A percentile compares a stretch with the other conserved stretches of the same genome.
Evolutionary conservation across 768 basidiomycete species (phyloP).

Genomic region (Leccinum imitatum): DNA sequence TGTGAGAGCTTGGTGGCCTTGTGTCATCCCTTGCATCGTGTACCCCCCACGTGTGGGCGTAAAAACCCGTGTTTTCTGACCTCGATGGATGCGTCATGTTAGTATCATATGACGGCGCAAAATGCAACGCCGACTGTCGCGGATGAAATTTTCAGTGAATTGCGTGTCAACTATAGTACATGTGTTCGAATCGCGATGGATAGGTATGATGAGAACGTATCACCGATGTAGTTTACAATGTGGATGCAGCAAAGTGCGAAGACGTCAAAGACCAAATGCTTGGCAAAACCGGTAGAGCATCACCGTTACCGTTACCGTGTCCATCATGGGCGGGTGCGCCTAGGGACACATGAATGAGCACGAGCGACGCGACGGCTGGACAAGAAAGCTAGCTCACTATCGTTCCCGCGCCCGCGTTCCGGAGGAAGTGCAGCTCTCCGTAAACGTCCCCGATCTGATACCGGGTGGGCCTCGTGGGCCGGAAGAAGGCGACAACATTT

Average conservation of each 20-base stretch:
- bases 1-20: slow-evolving; percentile 19
- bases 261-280: slow-evolving; percentile 44
- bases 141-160: slow-evolving; percentile 25
- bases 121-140: slow-evolving; percentile 20
- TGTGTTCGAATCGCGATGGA: slow-evolving; percentile 28
- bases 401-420: slow-evolving; percentile 75
- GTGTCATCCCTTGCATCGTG: slow-evolving; percentile 35
- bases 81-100: slow-evolving; percentile 15
- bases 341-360: slow-evolving; percentile 34
- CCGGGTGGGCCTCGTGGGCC: slow-evolving; percentile 71
- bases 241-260: slow-evolving; percentile 22
- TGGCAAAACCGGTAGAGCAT: slow-evolving; percentile 84
- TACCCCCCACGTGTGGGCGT: slow-evolving; percentile 32
- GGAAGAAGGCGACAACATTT: slow-evolving; percentile 76
- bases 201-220: slow-evolving; percentile 32
- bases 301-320: slow-evolving; percentile 78
- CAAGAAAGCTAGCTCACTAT: slow-evolving; percentile 52
- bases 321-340: slow-evolving; percentile 91
- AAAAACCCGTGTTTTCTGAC: slow-evolving; percentile 31
- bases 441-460: slow-evolving; percentile 87
- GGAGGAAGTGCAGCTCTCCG: slow-evolving; percentile 82
- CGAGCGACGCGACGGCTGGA: slow-evolving; percentile 17
- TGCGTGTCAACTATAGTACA: slow-evolving; percentile 34
- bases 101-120: slow-evolving; percentile 21
- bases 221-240: slow-evolving; percentile 33